Percentiles rank a stretch among this genome's conserved stretches.
Conservation (phyloP, 2,329 filamentous ascomycete species). For the Geosmithia flava region DNA sequence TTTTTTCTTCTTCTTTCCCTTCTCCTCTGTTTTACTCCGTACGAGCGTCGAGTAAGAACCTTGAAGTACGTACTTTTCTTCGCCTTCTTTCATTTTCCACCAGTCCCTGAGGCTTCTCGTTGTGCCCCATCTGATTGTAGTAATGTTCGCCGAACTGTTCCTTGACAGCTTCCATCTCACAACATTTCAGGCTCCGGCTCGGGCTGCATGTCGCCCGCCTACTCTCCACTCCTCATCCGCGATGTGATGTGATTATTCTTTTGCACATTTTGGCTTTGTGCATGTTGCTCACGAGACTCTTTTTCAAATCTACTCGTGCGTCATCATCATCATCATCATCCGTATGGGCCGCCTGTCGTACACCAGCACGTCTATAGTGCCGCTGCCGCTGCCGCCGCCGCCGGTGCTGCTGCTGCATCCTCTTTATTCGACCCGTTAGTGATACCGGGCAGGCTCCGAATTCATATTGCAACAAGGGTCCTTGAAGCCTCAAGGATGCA, state of each 20-base stretch:
- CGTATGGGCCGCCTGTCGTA: not conserved
- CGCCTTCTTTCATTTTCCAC: not conserved
- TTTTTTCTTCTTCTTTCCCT: not conserved
- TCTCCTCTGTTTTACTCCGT: too few species aligned
- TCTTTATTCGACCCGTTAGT: too few species aligned
- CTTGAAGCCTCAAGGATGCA: too few species aligned
- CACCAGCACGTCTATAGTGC: not conserved
- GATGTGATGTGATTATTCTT: too few species aligned
- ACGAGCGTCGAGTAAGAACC: too few species aligned
- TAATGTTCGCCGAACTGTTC: not conserved
- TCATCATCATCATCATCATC: not conserved
- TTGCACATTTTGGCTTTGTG: not conserved
- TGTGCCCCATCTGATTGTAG: not conserved
- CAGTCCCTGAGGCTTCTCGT: not conserved
- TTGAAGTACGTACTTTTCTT: too few species aligned
- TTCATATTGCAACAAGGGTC: too few species aligned
- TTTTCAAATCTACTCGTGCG: not conserved
- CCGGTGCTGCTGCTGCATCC: too few species aligned
- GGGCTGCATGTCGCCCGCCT: not conserved
- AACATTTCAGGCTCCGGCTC: not conserved
- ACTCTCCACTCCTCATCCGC: not conserved
- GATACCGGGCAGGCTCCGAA: too few species aligned
- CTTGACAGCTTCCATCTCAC: not conserved
- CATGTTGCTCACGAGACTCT: not conserved
- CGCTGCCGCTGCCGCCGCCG: too few species aligned